phyloP scores from a whole-genome alignment of 2,329 filamentous ascomycete species.

The Davidsoniella eucalypti region DNA sequence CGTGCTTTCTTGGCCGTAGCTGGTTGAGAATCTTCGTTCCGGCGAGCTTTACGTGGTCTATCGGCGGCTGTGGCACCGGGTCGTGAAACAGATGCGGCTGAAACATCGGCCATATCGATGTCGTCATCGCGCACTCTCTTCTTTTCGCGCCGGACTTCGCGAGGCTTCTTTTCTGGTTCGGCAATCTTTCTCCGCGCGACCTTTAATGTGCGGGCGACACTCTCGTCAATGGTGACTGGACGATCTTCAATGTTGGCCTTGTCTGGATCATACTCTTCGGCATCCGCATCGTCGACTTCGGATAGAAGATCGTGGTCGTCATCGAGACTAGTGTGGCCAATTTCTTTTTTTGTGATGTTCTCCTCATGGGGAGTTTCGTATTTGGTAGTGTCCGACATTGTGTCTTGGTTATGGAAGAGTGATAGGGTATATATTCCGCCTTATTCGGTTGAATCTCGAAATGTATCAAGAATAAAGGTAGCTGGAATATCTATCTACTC shows the following conservation, averaged over 20 bases:
- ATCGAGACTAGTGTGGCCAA: conserved; percentile 30
- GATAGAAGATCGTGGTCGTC: conserved; percentile 44
- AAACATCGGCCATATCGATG: conserved; percentile 26
- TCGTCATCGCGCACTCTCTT: conserved; percentile 36
- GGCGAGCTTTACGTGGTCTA: conserved; percentile 30
- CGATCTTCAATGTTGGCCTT: conserved; percentile 46
- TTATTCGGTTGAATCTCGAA: background rate
- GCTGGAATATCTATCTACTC: too few species aligned
- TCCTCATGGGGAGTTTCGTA: background rate
- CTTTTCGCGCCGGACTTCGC: conserved; percentile 56
- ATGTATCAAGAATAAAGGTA: background rate
- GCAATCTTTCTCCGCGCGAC: conserved; percentile 48
- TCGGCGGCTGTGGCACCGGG: conserved; percentile 26
- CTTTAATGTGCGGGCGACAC: conserved; percentile 45
- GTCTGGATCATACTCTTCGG: conserved; percentile 51
- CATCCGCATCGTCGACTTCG: conserved; percentile 53
- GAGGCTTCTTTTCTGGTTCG: conserved; percentile 55
- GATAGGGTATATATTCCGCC: background rate
- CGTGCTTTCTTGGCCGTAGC: conserved; percentile 28
- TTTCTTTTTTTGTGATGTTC: conserved; percentile 19
- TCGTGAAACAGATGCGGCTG: too few species aligned
- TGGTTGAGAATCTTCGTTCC: conserved; percentile 28
- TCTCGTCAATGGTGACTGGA: conserved; percentile 51
- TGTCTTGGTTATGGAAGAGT: background rate
- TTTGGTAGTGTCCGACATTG: background rate